Evolutionary conservation across 164 flowering plant species (phyloP).

Genomic region (Hamamelis virginiana): DNA sequence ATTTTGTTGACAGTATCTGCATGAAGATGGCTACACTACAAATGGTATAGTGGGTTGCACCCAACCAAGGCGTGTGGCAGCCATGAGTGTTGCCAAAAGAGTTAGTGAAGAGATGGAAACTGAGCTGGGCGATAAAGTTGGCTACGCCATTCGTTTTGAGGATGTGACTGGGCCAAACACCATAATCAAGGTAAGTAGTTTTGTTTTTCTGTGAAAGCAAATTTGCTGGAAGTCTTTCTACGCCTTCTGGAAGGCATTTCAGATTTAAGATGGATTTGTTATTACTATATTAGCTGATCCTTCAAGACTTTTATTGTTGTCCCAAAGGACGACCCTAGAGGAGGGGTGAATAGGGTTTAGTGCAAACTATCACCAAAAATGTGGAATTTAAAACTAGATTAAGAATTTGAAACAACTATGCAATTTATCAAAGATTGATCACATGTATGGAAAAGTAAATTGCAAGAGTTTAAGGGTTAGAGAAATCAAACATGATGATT

Average conservation of each 20-base stretch:
- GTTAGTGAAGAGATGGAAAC: slow-evolving; percentile 99
- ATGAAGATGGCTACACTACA: slow-evolving; percentile 85
- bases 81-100: slow-evolving; percentile 99
- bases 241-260: not conserved
- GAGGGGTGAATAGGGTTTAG: no score
- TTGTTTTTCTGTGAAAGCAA: not conserved
- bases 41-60: slow-evolving; percentile 91
- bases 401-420: no score
- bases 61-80: slow-evolving; percentile 98
- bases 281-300: no score
- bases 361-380: no score
- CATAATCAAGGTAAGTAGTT: slow-evolving; percentile 64
- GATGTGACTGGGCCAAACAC: slow-evolving; percentile 93
- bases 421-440: no score
- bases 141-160: slow-evolving; percentile 96
- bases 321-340: no score
- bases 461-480: no score
- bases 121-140: slow-evolving; percentile 86
- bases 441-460: no score
- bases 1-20: slow-evolving; percentile 66
- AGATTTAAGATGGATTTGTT: not conserved
- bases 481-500: no score
- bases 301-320: no score
- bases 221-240: not conserved
- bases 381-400: no score